Evolutionary conservation across 2,329 filamentous ascomycete genomes (phyloP).

Genomic region (Stagonosporopsis rhizophila): DNA sequence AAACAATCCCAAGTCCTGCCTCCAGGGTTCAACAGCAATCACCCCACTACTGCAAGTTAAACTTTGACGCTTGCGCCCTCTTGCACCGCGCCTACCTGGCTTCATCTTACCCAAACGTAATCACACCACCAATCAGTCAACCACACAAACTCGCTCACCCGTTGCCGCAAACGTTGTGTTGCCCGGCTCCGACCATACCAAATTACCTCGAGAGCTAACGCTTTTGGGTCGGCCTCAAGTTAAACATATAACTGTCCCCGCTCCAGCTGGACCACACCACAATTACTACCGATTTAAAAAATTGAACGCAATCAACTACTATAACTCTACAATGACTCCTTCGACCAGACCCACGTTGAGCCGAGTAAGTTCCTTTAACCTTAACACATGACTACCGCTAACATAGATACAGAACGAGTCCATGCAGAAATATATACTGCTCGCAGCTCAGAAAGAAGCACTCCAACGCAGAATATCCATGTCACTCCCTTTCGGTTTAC

Average conservation of each 20-base stretch:
- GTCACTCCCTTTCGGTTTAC: constrained; percentile 41
- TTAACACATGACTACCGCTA: constrained; percentile 8
- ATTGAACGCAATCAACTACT: neutral
- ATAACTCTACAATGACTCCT: constrained; percentile 24
- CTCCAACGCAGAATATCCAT: constrained; percentile 51
- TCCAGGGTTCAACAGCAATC: constrained; percentile 1
- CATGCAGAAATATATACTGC: constrained; percentile 50
- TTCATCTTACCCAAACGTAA: constrained; percentile 25
- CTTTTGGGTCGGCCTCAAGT: constrained; percentile 17
- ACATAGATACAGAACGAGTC: constrained; percentile 35
- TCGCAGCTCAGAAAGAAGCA: constrained; percentile 51
- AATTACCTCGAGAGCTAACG: constrained; percentile 19
- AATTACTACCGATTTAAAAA: neutral
- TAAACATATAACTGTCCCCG: constrained; percentile 22
- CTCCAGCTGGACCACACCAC: constrained; percentile 15
- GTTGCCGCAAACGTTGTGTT: constrained; percentile 22
- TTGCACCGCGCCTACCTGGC: constrained; percentile 17
- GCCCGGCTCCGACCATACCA: constrained; percentile 18
- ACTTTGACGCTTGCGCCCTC: constrained; percentile 23
- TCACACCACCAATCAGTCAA: constrained; percentile 22
- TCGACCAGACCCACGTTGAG: constrained; percentile 31
- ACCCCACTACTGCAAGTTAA: constrained; percentile 1
- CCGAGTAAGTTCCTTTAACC: constrained; percentile 26
- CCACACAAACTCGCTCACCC: constrained; percentile 21
- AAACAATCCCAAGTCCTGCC: constrained; percentile 14